Conservation (phyloP, 2,329 filamentous ascomycete species). For the Diaporthe citriasiana region DNA sequence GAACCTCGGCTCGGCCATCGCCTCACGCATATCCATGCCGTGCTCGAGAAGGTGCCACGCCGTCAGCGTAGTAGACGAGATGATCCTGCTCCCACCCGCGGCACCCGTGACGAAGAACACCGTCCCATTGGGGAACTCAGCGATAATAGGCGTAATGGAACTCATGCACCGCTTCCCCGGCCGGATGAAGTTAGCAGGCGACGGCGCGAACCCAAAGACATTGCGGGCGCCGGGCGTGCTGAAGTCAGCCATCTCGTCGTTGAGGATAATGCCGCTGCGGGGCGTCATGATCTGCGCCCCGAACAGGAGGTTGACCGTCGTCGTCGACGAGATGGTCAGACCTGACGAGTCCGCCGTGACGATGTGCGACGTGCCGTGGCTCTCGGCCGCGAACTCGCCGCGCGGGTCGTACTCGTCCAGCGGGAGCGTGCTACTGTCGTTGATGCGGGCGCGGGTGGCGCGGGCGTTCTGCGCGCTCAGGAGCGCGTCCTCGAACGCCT, state of each 20-base stretch:
- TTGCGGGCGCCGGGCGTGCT: conserved; percentile 84
- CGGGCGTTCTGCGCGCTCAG: conserved; percentile 72
- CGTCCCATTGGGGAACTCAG: conserved; percentile 74
- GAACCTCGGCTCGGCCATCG: conserved; percentile 77
- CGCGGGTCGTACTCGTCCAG: conserved; percentile 81
- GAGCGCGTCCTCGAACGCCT: conserved; percentile 76
- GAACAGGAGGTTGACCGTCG: conserved; percentile 90
- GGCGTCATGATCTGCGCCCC: conserved; percentile 85
- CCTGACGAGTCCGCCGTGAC: conserved; percentile 80
- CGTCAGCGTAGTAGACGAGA: conserved; percentile 84
- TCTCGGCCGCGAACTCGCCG: conserved; percentile 75
- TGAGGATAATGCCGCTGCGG: conserved; percentile 85
- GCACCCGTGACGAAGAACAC: conserved; percentile 82
- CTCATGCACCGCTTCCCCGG: conserved; percentile 86
- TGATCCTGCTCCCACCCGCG: conserved; percentile 88
- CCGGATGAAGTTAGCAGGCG: conserved; percentile 83
- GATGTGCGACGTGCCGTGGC: conserved; percentile 81
- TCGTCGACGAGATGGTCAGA: conserved; percentile 84
- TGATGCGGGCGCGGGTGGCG: conserved; percentile 75
- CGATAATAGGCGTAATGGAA: conserved; percentile 86
- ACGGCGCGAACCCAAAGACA: conserved; percentile 87
- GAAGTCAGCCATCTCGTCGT: conserved; percentile 84
- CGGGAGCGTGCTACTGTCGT: conserved; percentile 79
- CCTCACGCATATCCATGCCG: conserved; percentile 70
- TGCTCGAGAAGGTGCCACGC: conserved; percentile 81